phyloP scores from a whole-genome alignment of 2,329 filamentous ascomycete genomes.

The Phaeosphaeriaceae sp. region DNA sequence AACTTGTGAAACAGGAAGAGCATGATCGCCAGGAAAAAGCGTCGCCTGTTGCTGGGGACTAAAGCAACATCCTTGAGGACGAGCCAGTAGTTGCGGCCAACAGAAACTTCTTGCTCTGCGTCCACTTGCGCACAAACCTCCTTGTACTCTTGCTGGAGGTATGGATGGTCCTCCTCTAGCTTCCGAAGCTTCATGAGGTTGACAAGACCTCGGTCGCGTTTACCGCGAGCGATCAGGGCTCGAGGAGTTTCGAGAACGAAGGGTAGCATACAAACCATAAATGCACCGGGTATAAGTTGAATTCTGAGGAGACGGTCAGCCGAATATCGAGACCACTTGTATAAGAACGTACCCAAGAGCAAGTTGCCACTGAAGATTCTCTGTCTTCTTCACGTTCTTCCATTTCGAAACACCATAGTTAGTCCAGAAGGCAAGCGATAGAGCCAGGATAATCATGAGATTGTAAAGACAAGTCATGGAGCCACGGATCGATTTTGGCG shows the following conservation, averaged over 20 bases:
- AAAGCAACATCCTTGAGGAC: constrained; percentile 33
- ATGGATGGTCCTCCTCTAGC: constrained; percentile 45
- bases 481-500: constrained; percentile 51
- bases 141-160: constrained; percentile 47
- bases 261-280: constrained; percentile 16
- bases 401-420: constrained; percentile 37
- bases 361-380: constrained; percentile 47
- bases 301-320: background rate
- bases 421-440: constrained; percentile 46
- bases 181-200: constrained; percentile 51
- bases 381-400: constrained; percentile 22
- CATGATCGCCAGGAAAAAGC: constrained; percentile 46
- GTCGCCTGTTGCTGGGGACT: constrained; percentile 37
- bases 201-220: constrained; percentile 41
- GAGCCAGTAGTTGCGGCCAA: constrained; percentile 41
- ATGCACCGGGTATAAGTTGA: constrained; percentile 16
- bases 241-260: constrained; percentile 48
- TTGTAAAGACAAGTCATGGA: constrained; percentile 52
- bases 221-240: constrained; percentile 40
- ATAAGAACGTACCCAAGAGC: constrained; percentile 31
- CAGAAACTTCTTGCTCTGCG: constrained; percentile 35
- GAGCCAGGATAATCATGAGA: constrained; percentile 48
- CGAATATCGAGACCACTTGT: background rate
- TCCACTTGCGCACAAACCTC: constrained; percentile 49
- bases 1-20: constrained; percentile 53